These are phyloP conservation scores for Talaromyces sp. DNA, from an alignment of 2,329 filamentous ascomycete species.

Conservation along the genomic window DNA sequence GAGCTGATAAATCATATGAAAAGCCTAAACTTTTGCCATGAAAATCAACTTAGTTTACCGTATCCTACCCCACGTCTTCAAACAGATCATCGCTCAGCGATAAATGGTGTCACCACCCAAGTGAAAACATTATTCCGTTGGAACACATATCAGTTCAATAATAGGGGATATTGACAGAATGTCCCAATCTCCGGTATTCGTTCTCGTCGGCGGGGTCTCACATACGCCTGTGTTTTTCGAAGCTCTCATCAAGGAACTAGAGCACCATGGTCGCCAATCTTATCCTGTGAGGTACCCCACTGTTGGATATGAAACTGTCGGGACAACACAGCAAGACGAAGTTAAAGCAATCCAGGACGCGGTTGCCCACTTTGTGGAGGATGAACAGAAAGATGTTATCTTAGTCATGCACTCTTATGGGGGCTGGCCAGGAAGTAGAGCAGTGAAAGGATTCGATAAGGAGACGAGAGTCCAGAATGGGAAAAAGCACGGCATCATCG, in stretches of 20 bases:
- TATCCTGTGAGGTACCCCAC: not conserved
- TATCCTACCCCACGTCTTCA: too few species aligned
- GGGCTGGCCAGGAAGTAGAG: constrained; percentile 1
- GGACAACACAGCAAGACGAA: not conserved
- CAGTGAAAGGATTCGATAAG: constrained; percentile 1
- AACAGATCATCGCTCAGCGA: too few species aligned
- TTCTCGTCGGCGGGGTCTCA: too few species aligned
- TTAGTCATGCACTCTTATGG: constrained; percentile 3
- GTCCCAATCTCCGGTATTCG: too few species aligned
- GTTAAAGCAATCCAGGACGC: not conserved
- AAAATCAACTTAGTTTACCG: too few species aligned
- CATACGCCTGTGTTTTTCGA: not conserved
- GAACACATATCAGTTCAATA: too few species aligned
- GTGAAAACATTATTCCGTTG: too few species aligned
- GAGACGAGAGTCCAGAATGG: not conserved
- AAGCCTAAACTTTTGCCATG: too few species aligned
- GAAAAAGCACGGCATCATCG: not conserved
- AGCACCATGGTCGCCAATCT: not conserved
- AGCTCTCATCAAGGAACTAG: not conserved
- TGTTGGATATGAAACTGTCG: not conserved
- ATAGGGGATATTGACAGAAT: not conserved
- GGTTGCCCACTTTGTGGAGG: not conserved
- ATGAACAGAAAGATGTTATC: not conserved
- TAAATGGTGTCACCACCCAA: too few species aligned
- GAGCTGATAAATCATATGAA: too few species aligned